A percentile compares a stretch with the other conserved stretches of the same genome.
phyloP scores from a whole-genome alignment of 768 basidiomycete genomes.

The Mycena polygramma region DNA sequence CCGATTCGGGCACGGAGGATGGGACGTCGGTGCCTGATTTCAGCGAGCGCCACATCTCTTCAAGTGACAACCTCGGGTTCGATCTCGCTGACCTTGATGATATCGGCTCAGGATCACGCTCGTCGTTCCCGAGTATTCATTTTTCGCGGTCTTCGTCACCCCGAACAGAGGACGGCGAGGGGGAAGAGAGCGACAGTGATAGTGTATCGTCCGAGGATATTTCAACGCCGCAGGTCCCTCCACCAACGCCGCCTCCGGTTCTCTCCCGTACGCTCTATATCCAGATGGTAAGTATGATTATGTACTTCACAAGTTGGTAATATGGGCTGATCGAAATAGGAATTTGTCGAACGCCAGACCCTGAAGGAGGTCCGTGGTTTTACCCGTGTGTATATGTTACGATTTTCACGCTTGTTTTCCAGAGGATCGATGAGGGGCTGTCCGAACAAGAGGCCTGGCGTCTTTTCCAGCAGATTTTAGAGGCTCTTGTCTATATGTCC shows the following conservation, averaged over 20 bases:
- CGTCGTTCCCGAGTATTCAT: slow-evolving; percentile 89
- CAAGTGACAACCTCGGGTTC: slow-evolving; percentile 72
- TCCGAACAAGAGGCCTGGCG: slow-evolving; percentile 91
- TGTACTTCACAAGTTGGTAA: not conserved
- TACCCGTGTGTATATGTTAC: not conserved
- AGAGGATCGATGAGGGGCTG: slow-evolving; percentile 86
- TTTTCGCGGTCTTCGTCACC: slow-evolving; percentile 62
- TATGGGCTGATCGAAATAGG: slow-evolving; percentile 57
- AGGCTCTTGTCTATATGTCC: slow-evolving; percentile 92
- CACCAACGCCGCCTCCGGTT: slow-evolving; percentile 43
- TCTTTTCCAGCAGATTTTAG: slow-evolving; percentile 89
- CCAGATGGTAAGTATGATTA: slow-evolving; percentile 79
- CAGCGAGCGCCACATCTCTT: slow-evolving; percentile 52
- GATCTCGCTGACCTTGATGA: slow-evolving; percentile 76
- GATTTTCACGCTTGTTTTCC: not conserved
- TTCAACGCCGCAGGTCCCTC: slow-evolving; percentile 1
- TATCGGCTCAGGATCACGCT: slow-evolving; percentile 65
- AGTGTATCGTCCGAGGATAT: slow-evolving; percentile 45
- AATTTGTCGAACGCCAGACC: slow-evolving; percentile 93
- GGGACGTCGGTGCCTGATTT: slow-evolving; percentile 67
- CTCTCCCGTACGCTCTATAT: slow-evolving; percentile 84
- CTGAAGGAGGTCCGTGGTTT: slow-evolving; percentile 74
- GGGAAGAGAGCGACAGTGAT: slow-evolving; percentile 60
- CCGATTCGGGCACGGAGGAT: slow-evolving; percentile 54
- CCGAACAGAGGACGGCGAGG: slow-evolving; percentile 55